Conservation (phyloP, 2,329 filamentous ascomycete genomes). For the Tolypocladium endophyticum region DNA sequence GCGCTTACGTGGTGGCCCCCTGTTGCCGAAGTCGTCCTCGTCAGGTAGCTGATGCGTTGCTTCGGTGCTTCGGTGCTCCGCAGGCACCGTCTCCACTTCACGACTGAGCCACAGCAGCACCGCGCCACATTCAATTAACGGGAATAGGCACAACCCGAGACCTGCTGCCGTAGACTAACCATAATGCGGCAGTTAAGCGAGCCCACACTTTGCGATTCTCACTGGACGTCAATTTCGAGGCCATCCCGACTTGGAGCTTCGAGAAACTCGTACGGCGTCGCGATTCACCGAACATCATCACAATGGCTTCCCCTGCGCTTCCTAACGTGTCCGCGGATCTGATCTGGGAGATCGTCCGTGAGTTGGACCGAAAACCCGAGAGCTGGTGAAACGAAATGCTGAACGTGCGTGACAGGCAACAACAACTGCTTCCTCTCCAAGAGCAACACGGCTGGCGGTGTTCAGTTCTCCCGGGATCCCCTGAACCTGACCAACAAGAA, state of each 20-base stretch:
- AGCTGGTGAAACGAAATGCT: not conserved
- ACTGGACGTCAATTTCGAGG: conserved; percentile 13
- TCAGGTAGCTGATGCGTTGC: not conserved
- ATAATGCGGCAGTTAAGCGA: conserved; percentile 21
- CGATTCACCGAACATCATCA: conserved; percentile 29
- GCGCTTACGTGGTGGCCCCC: not conserved
- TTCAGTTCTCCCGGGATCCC: conserved; percentile 88
- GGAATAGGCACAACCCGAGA: conserved; percentile 9
- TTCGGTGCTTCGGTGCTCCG: not conserved
- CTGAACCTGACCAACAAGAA: conserved; percentile 89
- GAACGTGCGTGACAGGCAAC: conserved; percentile 46
- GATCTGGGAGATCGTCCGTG: conserved; percentile 92
- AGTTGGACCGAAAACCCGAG: conserved; percentile 34
- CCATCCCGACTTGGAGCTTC: not conserved
- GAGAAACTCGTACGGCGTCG: conserved; percentile 6
- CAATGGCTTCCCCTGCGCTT: conserved; percentile 45
- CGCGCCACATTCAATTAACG: conserved; percentile 9
- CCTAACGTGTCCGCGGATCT: conserved; percentile 81
- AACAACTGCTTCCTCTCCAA: conserved; percentile 90
- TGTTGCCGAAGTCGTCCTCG: not conserved
- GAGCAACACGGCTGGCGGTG: conserved; percentile 67
- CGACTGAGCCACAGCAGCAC: not conserved
- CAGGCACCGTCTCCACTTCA: not conserved
- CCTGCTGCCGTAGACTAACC: conserved; percentile 13
- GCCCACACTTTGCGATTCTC: conserved; percentile 28